phyloP scores from a whole-genome alignment of 2,329 filamentous ascomycete species.

The Hortaea werneckii region DNA sequence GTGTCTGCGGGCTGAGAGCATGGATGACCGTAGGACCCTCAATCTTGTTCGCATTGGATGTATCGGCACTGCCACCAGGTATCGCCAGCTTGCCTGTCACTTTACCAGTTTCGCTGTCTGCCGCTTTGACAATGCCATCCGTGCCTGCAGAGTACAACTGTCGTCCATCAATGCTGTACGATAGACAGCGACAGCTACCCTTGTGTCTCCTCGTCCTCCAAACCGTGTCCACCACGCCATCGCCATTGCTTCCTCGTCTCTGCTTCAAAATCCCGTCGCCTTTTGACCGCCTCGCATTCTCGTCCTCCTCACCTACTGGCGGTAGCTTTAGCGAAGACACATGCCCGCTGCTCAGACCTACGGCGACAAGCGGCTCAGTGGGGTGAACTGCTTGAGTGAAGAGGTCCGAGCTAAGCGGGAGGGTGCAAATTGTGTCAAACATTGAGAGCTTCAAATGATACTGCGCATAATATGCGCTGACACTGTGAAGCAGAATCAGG shows the following conservation, averaged over 20 bases:
- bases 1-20: constrained; percentile 72
- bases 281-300: constrained; percentile 15
- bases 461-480: no score
- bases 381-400: constrained; percentile 86
- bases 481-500: no score
- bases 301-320: constrained; percentile 35
- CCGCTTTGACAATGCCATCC: constrained; percentile 54
- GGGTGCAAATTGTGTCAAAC: constrained; percentile 86
- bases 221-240: constrained; percentile 65
- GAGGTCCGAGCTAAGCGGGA: constrained; percentile 75
- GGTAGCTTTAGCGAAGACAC: constrained; percentile 74
- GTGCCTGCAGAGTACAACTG: constrained; percentile 52
- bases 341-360: constrained; percentile 75
- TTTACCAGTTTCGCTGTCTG: constrained; percentile 47
- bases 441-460: constrained; percentile 35
- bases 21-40: constrained; percentile 76
- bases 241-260: constrained; percentile 46
- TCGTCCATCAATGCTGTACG: constrained; percentile 68
- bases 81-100: constrained; percentile 77
- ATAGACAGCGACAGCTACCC: constrained; percentile 77
- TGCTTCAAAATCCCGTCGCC: constrained; percentile 1
- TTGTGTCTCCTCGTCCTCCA: constrained; percentile 90
- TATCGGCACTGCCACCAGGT: constrained; percentile 41
- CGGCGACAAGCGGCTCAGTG: constrained; percentile 69
- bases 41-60: constrained; percentile 24